phyloP scores from a whole-genome alignment of 768 basidiomycete genomes.

The Mycena vitilis region DNA sequence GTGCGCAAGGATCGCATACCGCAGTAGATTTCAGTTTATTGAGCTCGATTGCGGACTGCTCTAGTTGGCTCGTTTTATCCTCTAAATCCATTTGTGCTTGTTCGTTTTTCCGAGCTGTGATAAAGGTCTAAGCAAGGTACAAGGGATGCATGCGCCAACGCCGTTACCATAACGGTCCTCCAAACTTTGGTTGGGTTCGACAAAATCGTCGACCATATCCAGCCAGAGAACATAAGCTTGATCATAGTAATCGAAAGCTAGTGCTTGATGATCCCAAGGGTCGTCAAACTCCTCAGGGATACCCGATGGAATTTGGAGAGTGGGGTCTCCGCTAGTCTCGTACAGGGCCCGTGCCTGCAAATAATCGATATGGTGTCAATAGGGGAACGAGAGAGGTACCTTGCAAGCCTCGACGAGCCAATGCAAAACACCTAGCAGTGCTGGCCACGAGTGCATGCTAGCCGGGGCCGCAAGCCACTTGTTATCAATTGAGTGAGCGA shows the following conservation, averaged over 20 bases:
- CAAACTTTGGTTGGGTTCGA: constrained; percentile 74
- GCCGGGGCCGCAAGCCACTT: constrained; percentile 92
- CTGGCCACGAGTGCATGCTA: constrained; percentile 93
- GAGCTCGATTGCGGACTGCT: constrained; percentile 62
- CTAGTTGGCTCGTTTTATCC: constrained; percentile 59
- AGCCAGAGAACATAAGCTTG: constrained; percentile 78
- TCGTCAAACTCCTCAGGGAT: constrained; percentile 84
- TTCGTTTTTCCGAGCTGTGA: constrained; percentile 77
- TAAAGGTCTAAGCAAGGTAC: constrained; percentile 23
- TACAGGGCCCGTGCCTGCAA: constrained; percentile 51
- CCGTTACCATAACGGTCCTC: constrained; percentile 82
- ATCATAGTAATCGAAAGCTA: constrained; percentile 81
- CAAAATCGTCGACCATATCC: constrained; percentile 73
- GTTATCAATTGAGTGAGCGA: constrained; percentile 79
- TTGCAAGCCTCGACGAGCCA: constrained; percentile 92
- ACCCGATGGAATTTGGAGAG: constrained; percentile 68
- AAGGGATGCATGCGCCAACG: background rate
- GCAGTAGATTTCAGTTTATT: constrained; percentile 71
- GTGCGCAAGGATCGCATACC: constrained; percentile 48
- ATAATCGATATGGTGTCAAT: background rate
- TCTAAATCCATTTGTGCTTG: constrained; percentile 74
- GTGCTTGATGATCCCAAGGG: constrained; percentile 76
- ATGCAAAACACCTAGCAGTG: constrained; percentile 86
- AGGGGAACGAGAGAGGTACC: constrained; percentile 56
- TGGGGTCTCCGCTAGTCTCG: constrained; percentile 72